Evolutionary conservation across 495 filamentous ascomycete genomes (phyloP).

Genomic region (Penicillium pancosmium): DNA sequence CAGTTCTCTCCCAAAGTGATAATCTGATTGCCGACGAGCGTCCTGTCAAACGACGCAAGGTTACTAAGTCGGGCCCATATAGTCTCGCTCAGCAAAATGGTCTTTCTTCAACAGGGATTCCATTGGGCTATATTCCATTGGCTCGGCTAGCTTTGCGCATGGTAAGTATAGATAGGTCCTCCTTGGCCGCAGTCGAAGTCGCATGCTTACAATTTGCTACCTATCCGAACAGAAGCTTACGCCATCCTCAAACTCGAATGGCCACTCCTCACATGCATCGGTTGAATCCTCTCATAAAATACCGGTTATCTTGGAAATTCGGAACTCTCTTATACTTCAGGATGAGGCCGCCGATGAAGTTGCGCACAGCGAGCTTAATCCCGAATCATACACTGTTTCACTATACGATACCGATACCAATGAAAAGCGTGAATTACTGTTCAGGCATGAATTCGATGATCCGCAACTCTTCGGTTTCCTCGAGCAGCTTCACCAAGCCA

Average conservation of each 20-base stretch:
- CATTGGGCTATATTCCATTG: conserved; percentile 42
- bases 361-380: neutral
- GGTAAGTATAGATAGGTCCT: conserved; percentile 27
- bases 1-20: conserved; percentile 24
- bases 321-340: neutral
- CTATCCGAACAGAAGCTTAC: conserved; percentile 24
- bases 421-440: conserved; percentile 17
- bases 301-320: conserved; percentile 20
- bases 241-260: neutral
- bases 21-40: conserved; percentile 18
- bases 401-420: conserved; percentile 14
- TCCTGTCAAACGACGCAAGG: conserved; percentile 44
- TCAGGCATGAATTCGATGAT: conserved; percentile 25
- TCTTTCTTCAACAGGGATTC: conserved; percentile 23
- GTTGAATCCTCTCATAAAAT: conserved; percentile 7
- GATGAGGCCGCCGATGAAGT: neutral
- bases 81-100: conserved; percentile 27
- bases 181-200: neutral
- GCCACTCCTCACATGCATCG: neutral
- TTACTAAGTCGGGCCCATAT: conserved; percentile 17
- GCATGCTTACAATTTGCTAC: conserved; percentile 15
- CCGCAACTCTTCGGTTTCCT: conserved; percentile 21
- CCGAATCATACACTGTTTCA: conserved; percentile 19
- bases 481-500: conserved; percentile 24
- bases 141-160: conserved; percentile 36